Conservation (phyloP, 768 basidiomycete genomes). For the Boletus subcaerulescens region DNA sequence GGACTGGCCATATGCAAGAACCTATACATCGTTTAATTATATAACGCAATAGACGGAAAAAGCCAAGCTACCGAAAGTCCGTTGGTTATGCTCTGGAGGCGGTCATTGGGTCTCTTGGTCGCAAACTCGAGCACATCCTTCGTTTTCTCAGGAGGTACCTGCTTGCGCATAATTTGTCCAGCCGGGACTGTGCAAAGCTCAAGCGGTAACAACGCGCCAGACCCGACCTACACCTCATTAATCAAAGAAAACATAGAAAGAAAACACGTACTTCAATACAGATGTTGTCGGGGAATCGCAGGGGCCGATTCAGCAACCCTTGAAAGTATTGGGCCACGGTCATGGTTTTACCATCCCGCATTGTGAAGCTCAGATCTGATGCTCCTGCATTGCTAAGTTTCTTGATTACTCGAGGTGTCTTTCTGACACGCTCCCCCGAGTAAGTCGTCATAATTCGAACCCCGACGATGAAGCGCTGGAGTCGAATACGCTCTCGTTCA, state of each 20-base stretch:
- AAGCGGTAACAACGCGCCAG: constrained; percentile 61
- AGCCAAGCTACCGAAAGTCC: constrained; percentile 47
- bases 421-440: constrained; percentile 34
- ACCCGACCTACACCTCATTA: constrained; percentile 46
- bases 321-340: constrained; percentile 65
- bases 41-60: background rate
- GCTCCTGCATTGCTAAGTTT: constrained; percentile 57
- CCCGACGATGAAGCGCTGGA: constrained; percentile 56
- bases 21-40: constrained; percentile 31
- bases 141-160: constrained; percentile 65
- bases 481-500: constrained; percentile 49
- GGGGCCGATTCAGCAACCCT: constrained; percentile 45
- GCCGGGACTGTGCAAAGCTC: constrained; percentile 60
- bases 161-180: constrained; percentile 72
- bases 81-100: constrained; percentile 50
- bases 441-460: constrained; percentile 47
- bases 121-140: constrained; percentile 63
- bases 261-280: constrained; percentile 59
- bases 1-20: constrained; percentile 67
- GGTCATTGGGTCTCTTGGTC: constrained; percentile 57
- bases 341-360: constrained; percentile 52
- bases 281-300: constrained; percentile 59
- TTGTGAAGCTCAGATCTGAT: constrained; percentile 48
- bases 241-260: constrained; percentile 18
- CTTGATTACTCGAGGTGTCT: constrained; percentile 59